phyloP scores from a whole-genome alignment of 2,329 filamentous ascomycete genomes.

The Amylocarpus encephaloides region DNA sequence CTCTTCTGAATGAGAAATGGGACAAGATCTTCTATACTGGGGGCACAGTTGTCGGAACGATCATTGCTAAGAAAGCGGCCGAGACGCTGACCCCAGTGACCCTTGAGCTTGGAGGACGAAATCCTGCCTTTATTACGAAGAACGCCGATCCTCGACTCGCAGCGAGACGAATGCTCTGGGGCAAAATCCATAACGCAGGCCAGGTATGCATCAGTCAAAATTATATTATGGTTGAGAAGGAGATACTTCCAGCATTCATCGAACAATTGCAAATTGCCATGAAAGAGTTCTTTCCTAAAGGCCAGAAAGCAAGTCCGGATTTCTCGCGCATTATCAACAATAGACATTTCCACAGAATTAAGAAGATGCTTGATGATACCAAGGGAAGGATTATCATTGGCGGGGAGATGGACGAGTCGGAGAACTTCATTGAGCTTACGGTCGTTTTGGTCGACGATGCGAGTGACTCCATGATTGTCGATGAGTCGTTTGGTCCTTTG shows the following conservation, averaged over 20 bases:
- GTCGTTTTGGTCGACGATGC: conserved; percentile 74
- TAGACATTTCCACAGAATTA: conserved; percentile 72
- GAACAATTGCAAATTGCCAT: conserved; percentile 65
- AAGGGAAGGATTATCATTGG: conserved; percentile 82
- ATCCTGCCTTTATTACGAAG: conserved; percentile 87
- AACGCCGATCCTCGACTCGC: conserved; percentile 74
- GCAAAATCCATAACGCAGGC: conserved; percentile 78
- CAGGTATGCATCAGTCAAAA: conserved; percentile 93
- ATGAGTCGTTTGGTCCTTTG: conserved; percentile 92
- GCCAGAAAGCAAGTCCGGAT: conserved; percentile 70
- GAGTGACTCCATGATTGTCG: conserved; percentile 69
- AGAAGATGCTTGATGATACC: conserved; percentile 81
- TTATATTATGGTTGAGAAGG: conserved; percentile 78
- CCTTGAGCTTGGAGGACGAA: conserved; percentile 84
- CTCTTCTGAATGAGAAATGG: conserved; percentile 82
- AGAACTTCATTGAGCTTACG: conserved; percentile 85
- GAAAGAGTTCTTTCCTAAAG: conserved; percentile 76
- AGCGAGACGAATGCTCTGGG: conserved; percentile 80
- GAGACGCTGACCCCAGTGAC: conserved; percentile 80
- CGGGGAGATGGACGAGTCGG: conserved; percentile 71
- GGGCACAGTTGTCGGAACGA: conserved; percentile 68
- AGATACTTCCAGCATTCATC: conserved; percentile 65
- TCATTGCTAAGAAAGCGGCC: conserved; percentile 85
- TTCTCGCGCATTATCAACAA: conserved; percentile 76
- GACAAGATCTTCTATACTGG: conserved; percentile 99